Percentiles rank a stretch among this genome's conserved stretches.
Conservation (phyloP, 2,329 filamentous ascomycete species). For the Aspergillus oerlinghausenensis region DNA sequence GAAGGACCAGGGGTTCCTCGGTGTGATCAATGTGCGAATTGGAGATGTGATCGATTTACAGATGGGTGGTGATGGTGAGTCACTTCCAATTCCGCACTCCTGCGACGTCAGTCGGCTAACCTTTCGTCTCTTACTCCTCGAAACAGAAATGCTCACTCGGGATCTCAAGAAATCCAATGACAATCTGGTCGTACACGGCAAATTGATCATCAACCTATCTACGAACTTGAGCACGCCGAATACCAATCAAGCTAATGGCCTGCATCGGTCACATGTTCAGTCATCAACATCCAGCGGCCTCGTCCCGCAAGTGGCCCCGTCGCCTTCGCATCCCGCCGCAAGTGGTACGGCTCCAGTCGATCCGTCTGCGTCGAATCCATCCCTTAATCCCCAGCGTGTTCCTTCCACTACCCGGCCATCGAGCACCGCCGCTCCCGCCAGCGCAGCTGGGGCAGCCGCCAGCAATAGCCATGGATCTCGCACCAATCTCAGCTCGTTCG, state of each 20-base stretch:
- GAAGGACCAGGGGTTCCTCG: slow-evolving; percentile 98
- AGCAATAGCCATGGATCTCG: slow-evolving; percentile 39
- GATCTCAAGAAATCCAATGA: slow-evolving; percentile 98
- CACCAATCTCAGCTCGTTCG: slow-evolving; percentile 79
- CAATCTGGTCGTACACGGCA: slow-evolving; percentile 95
- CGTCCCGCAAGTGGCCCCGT: slow-evolving; percentile 29
- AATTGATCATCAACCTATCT: slow-evolving; percentile 92
- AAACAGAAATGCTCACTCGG: slow-evolving; percentile 85
- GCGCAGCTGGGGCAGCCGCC: slow-evolving; percentile 35
- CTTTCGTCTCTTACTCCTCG: slow-evolving; percentile 16
- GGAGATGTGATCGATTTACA: slow-evolving; percentile 91
- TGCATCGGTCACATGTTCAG: slow-evolving; percentile 31
- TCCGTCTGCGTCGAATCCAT: slow-evolving; percentile 27
- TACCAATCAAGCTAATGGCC: slow-evolving; percentile 46
- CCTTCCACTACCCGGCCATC: slow-evolving; percentile 32
- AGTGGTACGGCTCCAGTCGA: slow-evolving; percentile 24
- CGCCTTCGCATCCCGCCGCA: slow-evolving; percentile 22
- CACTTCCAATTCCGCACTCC: slow-evolving; percentile 4
- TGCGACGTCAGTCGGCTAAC: slow-evolving; percentile 11
- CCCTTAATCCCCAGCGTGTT: slow-evolving; percentile 31
- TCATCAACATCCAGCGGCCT: slow-evolving; percentile 36
- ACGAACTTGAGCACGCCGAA: slow-evolving; percentile 76
- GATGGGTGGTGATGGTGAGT: slow-evolving; percentile 82
- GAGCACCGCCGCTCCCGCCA: slow-evolving; percentile 38
- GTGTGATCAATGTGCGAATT: slow-evolving; percentile 94